Evolutionary conservation across 1,139 yeast species (phyloP), one percentile per base, ranked within the genome.

Genomic region (Suhomyces taliae): DNA sequence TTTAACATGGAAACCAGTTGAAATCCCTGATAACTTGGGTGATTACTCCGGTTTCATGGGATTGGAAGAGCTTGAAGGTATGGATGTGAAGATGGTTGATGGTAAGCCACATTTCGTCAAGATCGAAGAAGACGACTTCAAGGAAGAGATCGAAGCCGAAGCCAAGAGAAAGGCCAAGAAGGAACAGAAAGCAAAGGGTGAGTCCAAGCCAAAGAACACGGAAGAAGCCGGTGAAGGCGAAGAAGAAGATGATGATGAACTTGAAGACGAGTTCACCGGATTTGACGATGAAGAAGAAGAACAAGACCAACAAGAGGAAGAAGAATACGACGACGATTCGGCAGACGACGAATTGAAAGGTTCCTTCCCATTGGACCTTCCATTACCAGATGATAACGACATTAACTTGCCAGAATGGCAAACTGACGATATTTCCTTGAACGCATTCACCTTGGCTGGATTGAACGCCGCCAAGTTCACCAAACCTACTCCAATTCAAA

Each of bases 21-120:
- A 85, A 1, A 79, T 93, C 42, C 93, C 95, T 6, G 93, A 88
- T 53, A 85, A 90, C 35, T 66, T 89, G 50, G 97, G 85, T 50
- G 96, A 89, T 64, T 87, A 87, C 61, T 91, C 87, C 58, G 97
- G 97, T 0, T 85, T 90, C 56, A 89, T 83, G 65, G 99, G 97
- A 0, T 69, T 93, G 37, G 98, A 93, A 65, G 99, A 93, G 64
- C 79, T 93, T 45, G 97, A 90, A 45, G 97, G 97, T 27, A 97
- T 91, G 26, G 91, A 81, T 57, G 91, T 91, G 6, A 80, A 80
- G 52, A 74, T 82, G 46, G 81, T 82, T 3, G 73, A 82, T 47
- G 96, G 95, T 12, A 72, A 74, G 51, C 82, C 85, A 0, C 78
- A 79, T 54, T 88, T 88, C 58, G 66, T 81, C 26, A 81, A 83